Base-by-base conservation (phyloP, 306 rosid genomes). In the Medicago arabica region DNA sequence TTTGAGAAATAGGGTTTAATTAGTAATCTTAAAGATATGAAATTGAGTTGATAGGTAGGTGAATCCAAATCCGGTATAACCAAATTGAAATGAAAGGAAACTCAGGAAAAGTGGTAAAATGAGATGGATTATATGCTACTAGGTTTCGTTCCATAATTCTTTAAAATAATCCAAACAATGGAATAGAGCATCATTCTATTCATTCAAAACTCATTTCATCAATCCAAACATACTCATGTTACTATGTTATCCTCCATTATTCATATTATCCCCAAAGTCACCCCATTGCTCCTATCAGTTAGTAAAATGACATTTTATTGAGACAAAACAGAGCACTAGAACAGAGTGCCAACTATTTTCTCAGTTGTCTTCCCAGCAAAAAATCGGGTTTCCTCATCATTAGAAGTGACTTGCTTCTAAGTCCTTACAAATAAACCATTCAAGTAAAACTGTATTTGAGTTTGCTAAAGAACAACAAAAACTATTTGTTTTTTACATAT, bases 361-460 rank as follows among this genome's bases (percentile, higher is more conserved):
- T 5, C 67, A 14, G 11, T 7, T 7, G 41, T 28, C 43, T 58
- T 31, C 44, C 21, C 46, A 62, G 8, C 68, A 41, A n/a, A 62
- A 61, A 36, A 34, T 2, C 3, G 10, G 3, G 69, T 39, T 39
- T 38, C 49, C 49, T 41, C 13, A 16, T n/a, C 3, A 63, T 64
- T 51, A 40, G 10, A 40, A 16, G 6, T 40, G 9, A 40, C 18
- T 41, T 66, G 31, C 71, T 41, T 40, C 71, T 28, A 28, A 3
- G 4, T 28, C 0, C 31, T 21, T 17, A 66, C 55, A 67, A 8
- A 43, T 11, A 43, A 13, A 13, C 40, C 47, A 69, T 50, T 50
- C 43, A 28, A 14, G 28, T n/a, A 69, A 47, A 49, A 49, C 55
- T 28, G 46, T 49, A 69, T 47, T 21, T 69, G 74, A 50, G 73